A percentile compares a stretch with the other conserved stretches of the same genome.
Conservation (phyloP, 2,329 filamentous ascomycete species). For the Chaetomiaceae sp. region DNA sequence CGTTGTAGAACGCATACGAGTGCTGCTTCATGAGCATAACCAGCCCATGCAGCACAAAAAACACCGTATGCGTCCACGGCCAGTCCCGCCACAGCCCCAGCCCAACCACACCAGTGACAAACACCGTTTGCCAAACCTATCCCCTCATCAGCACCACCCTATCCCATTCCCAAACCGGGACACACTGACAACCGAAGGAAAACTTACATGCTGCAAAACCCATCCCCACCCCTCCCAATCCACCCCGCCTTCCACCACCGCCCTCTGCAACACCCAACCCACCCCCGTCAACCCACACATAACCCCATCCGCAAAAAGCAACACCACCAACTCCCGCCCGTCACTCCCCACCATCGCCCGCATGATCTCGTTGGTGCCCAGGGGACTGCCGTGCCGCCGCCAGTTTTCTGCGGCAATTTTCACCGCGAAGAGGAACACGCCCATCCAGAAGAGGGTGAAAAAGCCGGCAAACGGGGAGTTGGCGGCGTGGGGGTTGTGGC, state of each 20-base stretch:
- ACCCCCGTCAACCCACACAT: slow-evolving; percentile 65
- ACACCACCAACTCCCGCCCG: slow-evolving; percentile 45
- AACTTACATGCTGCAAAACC: slow-evolving; percentile 65
- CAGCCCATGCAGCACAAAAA: slow-evolving; percentile 69
- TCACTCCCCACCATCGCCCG: slow-evolving; percentile 53
- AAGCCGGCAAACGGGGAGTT: slow-evolving; percentile 74
- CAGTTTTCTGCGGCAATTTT: slow-evolving; percentile 67
- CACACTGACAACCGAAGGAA: neutral
- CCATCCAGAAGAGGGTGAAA: slow-evolving; percentile 74
- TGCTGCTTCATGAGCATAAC: slow-evolving; percentile 83
- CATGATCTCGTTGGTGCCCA: slow-evolving; percentile 70
- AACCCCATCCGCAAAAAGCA: slow-evolving; percentile 60
- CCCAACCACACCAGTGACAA: slow-evolving; percentile 57
- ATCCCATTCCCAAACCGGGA: neutral
- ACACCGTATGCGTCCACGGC: slow-evolving; percentile 80
- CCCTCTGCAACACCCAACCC: slow-evolving; percentile 60
- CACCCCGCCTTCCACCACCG: slow-evolving; percentile 51
- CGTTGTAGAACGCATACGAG: slow-evolving; percentile 75
- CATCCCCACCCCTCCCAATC: slow-evolving; percentile 66
- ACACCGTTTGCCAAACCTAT: slow-evolving; percentile 63
- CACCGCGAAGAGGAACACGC: slow-evolving; percentile 60
- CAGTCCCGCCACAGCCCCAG: slow-evolving; percentile 68
- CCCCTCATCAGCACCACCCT: neutral
- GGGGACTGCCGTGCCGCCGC: slow-evolving; percentile 60
- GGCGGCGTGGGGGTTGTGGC: slow-evolving; percentile 59